Base-by-base conservation (phyloP, 1,284 basidiomycete genomes). In the Schizopora paradoxa region DNA sequence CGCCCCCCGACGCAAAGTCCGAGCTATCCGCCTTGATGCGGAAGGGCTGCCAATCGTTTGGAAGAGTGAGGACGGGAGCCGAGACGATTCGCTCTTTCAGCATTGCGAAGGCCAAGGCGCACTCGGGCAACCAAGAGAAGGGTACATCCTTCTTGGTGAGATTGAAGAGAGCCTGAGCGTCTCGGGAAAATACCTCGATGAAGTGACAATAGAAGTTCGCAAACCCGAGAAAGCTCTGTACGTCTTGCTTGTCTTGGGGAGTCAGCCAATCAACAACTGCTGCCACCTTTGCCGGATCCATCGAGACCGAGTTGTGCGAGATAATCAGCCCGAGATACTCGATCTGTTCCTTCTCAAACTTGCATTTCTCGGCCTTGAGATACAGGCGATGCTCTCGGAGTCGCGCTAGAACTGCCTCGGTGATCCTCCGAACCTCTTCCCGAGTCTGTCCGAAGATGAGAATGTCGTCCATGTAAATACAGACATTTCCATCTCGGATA, bases 291-390 rank as follows among this genome's bases (percentile, higher is more conserved):
- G 56, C 39, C 0, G 28, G 28, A 14, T 31, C 28, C 28, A 31
- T 31, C 14, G 28, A 11, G 6, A 41, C 16, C n/a, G 8, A 8
- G 44, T 49, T 51, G 0, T 16, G 5, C 0, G 31, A 43, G 16
- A 73, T 49, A 34, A 69, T 54, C 19, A 65, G 55, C 5, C 73
- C 70, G 0, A 77, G 60, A 55, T 66, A 77, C 14, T 70, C 62
- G 1, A 66, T 55, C 11, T 56, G 6, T 0, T 36, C 19, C 7
- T 51, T n/a, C 21, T 62, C 43, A 51, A 74, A 74, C 0, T 58
- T 39, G 38, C 69, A 74, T 41, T 75, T 74, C 36, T 64, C 58
- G 0, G 57, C 47, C 43, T 72, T 69, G 0, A 63, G 38, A 32
- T 46, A 61, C 0, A 72, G 58, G 1, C 58, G 25, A 28, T 65